Evolutionary conservation across 768 basidiomycete species (phyloP), one percentile per base, ranked within the genome.

Genomic region (Lactarius psammicola): DNA sequence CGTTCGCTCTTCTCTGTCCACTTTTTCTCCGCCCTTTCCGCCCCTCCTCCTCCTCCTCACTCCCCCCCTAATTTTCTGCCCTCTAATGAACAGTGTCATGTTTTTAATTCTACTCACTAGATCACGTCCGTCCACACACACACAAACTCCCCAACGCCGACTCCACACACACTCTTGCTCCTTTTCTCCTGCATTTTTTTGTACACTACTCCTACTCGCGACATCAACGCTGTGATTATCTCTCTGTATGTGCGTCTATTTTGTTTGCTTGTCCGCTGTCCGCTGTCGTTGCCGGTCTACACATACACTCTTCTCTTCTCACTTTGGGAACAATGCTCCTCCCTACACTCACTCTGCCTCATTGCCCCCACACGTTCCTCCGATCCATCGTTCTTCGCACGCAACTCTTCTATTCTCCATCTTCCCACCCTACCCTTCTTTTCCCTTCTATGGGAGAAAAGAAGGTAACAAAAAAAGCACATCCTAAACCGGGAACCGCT

Each of bases 341-440:
- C 23, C 40, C 36, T 36, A 42, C 30, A 0, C 40, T 7, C 18
- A 17, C 46, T 36, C 44, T 46, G 55, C 18, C 53, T 57, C 44
- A 38, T 42, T 33, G 30, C 30, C 30, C 55, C 59, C 64, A 61
- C 59, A 65, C 60, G 60, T 62, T 66, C 61, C 61, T 42, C 36
- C 60, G 60, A 57, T 60, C 36, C 33, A 56, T 33, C 46, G n/a
- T n/a, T 56, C 46, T 58, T 40, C 36, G 49, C 33, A 38, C 33
- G 26, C 34, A 40, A 3, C 8, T 34, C 36, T n/a, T 17, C 17
- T 44, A 8, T 49, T 38, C 31, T 23, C 56, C 49, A 49, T 23
- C 46, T 28, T 36, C 36, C 36, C 20, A 49, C 49, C 10, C 26
- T 36, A 38, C 54, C 46, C 46, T 49, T 49, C 46, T 49, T 49